These are phyloP conservation scores for Filobasidium floriforme DNA, from an alignment of 768 basidiomycete species.

Conservation along the genomic window DNA sequence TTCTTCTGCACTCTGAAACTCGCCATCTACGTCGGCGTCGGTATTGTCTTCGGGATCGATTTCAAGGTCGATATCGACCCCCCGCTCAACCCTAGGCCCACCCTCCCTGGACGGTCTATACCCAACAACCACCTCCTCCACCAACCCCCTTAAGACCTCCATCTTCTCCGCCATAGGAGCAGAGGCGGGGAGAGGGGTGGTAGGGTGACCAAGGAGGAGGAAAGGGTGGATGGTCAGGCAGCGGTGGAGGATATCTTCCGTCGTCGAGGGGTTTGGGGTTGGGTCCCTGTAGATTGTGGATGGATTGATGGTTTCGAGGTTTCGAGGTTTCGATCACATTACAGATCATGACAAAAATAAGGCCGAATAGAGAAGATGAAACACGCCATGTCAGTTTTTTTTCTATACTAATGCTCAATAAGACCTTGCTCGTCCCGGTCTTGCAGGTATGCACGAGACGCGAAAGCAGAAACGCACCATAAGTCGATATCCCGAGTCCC, in stretches of 20 bases:
- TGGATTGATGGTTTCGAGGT: no score
- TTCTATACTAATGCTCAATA: no score
- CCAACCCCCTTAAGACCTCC: neutral
- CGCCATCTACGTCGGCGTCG: no score
- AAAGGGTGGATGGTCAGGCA: neutral
- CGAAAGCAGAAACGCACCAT: conserved; percentile 35
- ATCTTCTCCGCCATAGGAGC: conserved; percentile 11
- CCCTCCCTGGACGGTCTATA: conserved; percentile 37
- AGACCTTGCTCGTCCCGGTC: no score
- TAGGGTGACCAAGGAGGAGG: conserved; percentile 17
- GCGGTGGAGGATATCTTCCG: conserved; percentile 26
- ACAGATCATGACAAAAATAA: no score
- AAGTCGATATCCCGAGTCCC: conserved; percentile 42
- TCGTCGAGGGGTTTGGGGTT: conserved; percentile 25
- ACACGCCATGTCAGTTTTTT: neutral
- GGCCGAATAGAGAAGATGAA: no score
- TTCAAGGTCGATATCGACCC: conserved; percentile 3
- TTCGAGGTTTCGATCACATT: no score
- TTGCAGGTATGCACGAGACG: no score
- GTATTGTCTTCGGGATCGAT: conserved; percentile 2
- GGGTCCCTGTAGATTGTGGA: neutral
- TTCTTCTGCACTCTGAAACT: no score
- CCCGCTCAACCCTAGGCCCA: conserved; percentile 35
- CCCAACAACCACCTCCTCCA: conserved; percentile 27
- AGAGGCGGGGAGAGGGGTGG: conserved; percentile 18